Evolutionary conservation across 345 rosid genomes (phyloP).

Genomic region (Leavenworthia alabamica): DNA sequence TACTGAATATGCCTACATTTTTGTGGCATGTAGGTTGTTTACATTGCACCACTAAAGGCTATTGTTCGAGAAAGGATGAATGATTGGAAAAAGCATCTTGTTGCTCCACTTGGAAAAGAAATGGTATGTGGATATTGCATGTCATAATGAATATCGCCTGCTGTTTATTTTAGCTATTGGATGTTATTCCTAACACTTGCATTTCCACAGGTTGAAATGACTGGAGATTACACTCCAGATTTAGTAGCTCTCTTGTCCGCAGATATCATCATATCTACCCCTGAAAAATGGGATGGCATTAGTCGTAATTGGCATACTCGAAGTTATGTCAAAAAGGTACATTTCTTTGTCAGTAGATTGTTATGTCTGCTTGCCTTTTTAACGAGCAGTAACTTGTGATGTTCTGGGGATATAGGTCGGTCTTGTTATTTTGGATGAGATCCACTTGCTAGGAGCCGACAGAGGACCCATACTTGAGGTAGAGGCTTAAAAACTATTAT

Average conservation of each 20-base stretch:
- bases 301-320: constrained; percentile 99
- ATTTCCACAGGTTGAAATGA: constrained; percentile 82
- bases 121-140: constrained; percentile 48
- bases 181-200: constrained; percentile 9
- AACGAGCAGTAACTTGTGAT: not conserved
- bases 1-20: not conserved
- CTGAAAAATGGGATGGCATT: constrained; percentile 99
- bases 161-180: constrained; percentile 11
- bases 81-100: constrained; percentile 88
- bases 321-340: constrained; percentile 89
- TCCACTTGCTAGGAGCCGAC: constrained; percentile 95
- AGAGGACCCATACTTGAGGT: constrained; percentile 99
- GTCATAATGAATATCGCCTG: not conserved
- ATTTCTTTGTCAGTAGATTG: constrained; percentile 11
- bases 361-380: constrained; percentile 12
- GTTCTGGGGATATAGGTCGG: constrained; percentile 61
- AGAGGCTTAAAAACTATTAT: constrained; percentile 14
- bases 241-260: constrained; percentile 95
- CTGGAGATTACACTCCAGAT: constrained; percentile 99
- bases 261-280: constrained; percentile 92
- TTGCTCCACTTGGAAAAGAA: constrained; percentile 77
- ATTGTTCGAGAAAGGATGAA: constrained; percentile 96
- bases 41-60: constrained; percentile 98
- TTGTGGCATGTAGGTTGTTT: constrained; percentile 57
- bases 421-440: constrained; percentile 93